A percentile compares a stretch with the other conserved stretches of the same genome.
These are phyloP conservation scores for Colletotrichum lupini DNA, from an alignment of 2,329 filamentous ascomycete genomes.

Conservation along the genomic window DNA sequence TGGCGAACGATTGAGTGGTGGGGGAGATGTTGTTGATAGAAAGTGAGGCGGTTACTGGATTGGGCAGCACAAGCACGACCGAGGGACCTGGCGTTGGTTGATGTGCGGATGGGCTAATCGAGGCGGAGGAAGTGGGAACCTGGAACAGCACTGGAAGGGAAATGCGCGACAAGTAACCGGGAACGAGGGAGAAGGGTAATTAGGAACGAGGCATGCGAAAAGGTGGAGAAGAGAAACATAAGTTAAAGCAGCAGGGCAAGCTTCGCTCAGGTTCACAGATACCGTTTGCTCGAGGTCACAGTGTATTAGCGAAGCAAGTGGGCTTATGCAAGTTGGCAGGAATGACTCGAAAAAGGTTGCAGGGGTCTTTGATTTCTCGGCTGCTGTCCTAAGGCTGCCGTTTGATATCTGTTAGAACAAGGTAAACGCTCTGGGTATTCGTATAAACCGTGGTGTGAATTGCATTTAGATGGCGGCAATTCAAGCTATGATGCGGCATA, in stretches of 20 bases:
- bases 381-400: conserved; percentile 4
- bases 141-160: too few species aligned
- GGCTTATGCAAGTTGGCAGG: conserved; percentile 12
- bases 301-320: background rate
- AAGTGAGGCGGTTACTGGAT: conserved; percentile 35
- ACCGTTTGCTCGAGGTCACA: background rate
- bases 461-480: conserved; percentile 1
- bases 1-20: conserved; percentile 26
- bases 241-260: background rate
- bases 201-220: conserved; percentile 5
- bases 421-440: background rate
- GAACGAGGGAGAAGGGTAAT: background rate
- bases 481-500: conserved; percentile 2
- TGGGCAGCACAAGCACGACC: conserved; percentile 28
- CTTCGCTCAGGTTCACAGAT: conserved; percentile 1
- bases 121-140: conserved; percentile 15
- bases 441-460: background rate
- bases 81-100: conserved; percentile 14
- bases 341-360: conserved; percentile 25
- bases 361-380: conserved; percentile 17
- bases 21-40: conserved; percentile 34
- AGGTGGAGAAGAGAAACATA: conserved; percentile 18
- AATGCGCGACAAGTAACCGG: background rate
- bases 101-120: conserved; percentile 8
- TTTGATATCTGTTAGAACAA: background rate